Evolutionary conservation across 768 basidiomycete genomes (phyloP).

Genomic region (Pholiota molesta): DNA sequence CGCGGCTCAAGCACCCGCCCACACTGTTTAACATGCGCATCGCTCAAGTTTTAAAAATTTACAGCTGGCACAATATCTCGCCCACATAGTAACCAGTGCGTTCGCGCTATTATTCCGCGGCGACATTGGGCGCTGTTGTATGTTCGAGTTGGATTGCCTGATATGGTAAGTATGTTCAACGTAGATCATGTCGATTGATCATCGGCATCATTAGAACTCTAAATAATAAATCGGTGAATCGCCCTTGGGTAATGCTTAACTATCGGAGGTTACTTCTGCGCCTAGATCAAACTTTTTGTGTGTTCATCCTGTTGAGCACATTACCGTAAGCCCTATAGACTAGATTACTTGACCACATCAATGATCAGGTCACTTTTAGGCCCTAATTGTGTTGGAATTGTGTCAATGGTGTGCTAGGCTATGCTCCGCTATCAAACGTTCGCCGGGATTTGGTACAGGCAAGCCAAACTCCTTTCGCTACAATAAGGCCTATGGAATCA

Average conservation of each 20-base stretch:
- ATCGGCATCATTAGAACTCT: not conserved
- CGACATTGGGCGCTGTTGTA: slow-evolving; percentile 11
- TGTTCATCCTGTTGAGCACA: too few relatives aligned
- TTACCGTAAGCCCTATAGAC: too few relatives aligned
- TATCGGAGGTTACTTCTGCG: not conserved
- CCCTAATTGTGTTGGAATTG: too few relatives aligned
- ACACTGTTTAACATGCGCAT: not conserved
- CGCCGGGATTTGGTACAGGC: too few relatives aligned
- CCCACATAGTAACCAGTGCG: not conserved
- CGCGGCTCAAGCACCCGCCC: not conserved
- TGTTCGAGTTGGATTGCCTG: slow-evolving; percentile 1
- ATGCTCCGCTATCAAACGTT: too few relatives aligned
- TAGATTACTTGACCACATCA: too few relatives aligned
- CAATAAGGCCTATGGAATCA: too few relatives aligned
- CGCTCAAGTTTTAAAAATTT: not conserved
- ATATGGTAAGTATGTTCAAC: not conserved
- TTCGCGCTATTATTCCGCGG: not conserved
- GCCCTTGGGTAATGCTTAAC: not conserved
- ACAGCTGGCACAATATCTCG: not conserved
- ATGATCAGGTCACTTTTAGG: too few relatives aligned
- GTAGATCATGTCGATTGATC: not conserved
- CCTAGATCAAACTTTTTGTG: too few relatives aligned
- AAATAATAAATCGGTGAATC: not conserved
- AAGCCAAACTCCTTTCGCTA: too few relatives aligned
- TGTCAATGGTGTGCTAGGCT: too few relatives aligned